phyloP scores from a whole-genome alignment of 1,284 basidiomycete species.

The Naganishia sp. region DNA sequence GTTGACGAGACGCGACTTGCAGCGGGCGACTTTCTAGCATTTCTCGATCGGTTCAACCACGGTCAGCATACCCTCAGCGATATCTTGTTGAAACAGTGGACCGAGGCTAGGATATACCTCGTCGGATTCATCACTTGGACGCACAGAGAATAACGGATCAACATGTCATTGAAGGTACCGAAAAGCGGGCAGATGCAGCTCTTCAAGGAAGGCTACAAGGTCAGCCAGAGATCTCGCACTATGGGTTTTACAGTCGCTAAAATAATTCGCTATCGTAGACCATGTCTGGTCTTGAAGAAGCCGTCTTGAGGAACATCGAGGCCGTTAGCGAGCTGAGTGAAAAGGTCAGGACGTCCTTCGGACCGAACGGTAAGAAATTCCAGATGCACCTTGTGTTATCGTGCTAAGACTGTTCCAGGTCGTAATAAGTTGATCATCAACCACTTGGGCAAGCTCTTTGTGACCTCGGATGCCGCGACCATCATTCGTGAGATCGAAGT shows the following conservation, averaged over 20 bases:
- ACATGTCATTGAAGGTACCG: constrained; percentile 91
- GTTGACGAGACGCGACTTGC: not conserved
- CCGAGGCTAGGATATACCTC: not conserved
- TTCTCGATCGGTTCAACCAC: not conserved
- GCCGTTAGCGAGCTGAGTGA: constrained; percentile 92
- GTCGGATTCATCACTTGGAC: not conserved
- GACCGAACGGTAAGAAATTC: constrained; percentile 76
- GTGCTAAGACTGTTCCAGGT: constrained; percentile 57
- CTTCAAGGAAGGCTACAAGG: constrained; percentile 94
- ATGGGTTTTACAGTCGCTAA: not conserved
- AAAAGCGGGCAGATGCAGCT: constrained; percentile 85
- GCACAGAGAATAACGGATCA: constrained; percentile 10
- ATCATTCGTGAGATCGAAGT: constrained; percentile 98
- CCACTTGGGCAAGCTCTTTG: constrained; percentile 91
- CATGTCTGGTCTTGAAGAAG: constrained; percentile 86
- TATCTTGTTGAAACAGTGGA: not conserved
- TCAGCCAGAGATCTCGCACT: constrained; percentile 44
- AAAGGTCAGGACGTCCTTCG: constrained; percentile 93
- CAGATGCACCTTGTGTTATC: too few relatives aligned
- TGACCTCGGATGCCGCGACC: constrained; percentile 98
- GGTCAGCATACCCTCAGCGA: not conserved
- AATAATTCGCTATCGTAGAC: constrained; percentile 59
- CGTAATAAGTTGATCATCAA: constrained; percentile 96
- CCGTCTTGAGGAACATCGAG: constrained; percentile 90
- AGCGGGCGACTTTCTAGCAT: constrained; percentile 19